Percentiles rank a stretch among this genome's conserved stretches.
Conservation (phyloP, 345 rosid species). For the Aquilaria yunnanensis region DNA sequence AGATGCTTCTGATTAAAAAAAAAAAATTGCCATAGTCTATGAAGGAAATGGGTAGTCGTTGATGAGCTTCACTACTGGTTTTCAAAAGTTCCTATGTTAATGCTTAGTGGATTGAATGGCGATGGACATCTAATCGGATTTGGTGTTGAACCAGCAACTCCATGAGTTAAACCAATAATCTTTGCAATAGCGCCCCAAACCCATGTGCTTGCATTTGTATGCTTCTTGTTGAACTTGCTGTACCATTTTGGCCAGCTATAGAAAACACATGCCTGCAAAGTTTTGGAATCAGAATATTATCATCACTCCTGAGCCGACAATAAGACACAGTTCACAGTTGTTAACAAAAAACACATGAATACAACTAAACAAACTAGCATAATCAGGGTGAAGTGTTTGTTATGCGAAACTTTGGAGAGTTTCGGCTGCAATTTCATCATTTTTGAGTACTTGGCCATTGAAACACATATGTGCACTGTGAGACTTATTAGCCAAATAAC, state of each 20-base stretch:
- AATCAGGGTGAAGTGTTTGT: no score
- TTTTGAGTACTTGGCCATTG: no score
- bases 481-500: no score
- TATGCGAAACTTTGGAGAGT: no score
- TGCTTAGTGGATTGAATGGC: slow-evolving; percentile 91
- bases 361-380: not conserved
- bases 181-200: slow-evolving; percentile 97
- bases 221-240: slow-evolving; percentile 81
- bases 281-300: not conserved
- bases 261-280: slow-evolving; percentile 78
- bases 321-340: not conserved
- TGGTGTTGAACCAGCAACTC: slow-evolving; percentile 51
- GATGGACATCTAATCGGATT: slow-evolving; percentile 81
- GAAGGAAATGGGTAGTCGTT: slow-evolving; percentile 98
- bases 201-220: slow-evolving; percentile 95
- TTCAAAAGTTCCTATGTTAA: slow-evolving; percentile 97
- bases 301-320: not conserved
- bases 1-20: slow-evolving; percentile 26
- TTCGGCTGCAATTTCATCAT: no score
- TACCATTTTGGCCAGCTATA: slow-evolving; percentile 72
- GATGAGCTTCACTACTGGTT: slow-evolving; percentile 97
- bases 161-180: slow-evolving; percentile 82
- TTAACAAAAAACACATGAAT: not conserved
- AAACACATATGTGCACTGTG: no score
- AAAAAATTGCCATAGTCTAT: slow-evolving; percentile 91